A percentile compares a stretch with the other conserved stretches of the same genome.
Conservation (phyloP, 805 yeast genomes). For the Saccharomycopsis amapae region DNA sequence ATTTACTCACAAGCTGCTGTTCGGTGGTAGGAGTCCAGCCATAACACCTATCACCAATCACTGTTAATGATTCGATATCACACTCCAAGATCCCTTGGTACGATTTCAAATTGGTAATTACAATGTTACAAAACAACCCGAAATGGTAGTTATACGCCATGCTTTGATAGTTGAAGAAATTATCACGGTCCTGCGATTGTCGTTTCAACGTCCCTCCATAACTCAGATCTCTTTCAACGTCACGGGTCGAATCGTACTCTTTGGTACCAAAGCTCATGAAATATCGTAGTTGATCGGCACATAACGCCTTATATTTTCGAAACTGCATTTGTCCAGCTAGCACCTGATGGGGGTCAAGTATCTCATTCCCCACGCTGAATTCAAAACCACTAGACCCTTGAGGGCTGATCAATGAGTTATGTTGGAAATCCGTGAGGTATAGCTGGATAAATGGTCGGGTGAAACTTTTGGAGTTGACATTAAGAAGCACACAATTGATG, state of each 20-base stretch:
- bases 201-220: not conserved
- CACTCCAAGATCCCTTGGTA: constrained; percentile 3
- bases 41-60: too few relatives aligned
- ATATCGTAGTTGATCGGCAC: not conserved
- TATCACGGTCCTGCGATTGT: not conserved
- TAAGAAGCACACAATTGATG: constrained; percentile 7
- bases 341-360: constrained; percentile 2
- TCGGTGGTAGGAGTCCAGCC: not conserved
- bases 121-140: constrained; percentile 11
- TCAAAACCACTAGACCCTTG: not conserved
- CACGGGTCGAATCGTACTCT: not conserved
- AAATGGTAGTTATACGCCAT: not conserved
- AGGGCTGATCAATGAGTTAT: constrained; percentile 8
- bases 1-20: not conserved
- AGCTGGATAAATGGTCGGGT: constrained; percentile 4
- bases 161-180: not conserved
- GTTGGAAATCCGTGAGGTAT: constrained; percentile 16
- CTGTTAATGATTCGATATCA: too few relatives aligned
- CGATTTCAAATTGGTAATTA: constrained; percentile 2
- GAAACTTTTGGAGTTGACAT: constrained; percentile 3
- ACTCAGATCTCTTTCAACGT: not conserved
- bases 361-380: constrained; percentile 5
- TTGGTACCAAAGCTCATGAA: not conserved
- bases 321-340: not conserved
- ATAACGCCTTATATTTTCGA: not conserved